These are phyloP conservation scores for Arxiozyma heterogenica DNA, from an alignment of 1,139 yeast species.

Conservation along the genomic window DNA sequence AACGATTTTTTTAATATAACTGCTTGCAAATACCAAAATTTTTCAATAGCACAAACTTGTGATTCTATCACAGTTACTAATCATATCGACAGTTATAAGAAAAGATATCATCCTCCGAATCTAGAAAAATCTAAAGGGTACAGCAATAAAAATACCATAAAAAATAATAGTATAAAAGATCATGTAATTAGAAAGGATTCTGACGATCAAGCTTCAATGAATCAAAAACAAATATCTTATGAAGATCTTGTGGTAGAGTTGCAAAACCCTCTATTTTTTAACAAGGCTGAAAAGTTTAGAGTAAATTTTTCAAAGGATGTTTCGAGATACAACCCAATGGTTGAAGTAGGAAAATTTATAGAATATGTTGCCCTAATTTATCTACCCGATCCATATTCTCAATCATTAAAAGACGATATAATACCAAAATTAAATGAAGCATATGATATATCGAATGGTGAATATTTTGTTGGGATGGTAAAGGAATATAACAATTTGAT, in stretches of 20 bases:
- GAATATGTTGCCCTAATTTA: slow-evolving; percentile 39
- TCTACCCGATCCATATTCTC: slow-evolving; percentile 39
- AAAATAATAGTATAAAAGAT: not conserved
- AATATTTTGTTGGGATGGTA: slow-evolving; percentile 31
- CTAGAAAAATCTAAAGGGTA: not conserved
- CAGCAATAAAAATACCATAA: not conserved
- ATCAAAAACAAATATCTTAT: not conserved
- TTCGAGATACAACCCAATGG: slow-evolving; percentile 48
- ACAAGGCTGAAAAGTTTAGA: slow-evolving; percentile 27
- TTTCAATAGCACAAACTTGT: slow-evolving; percentile 6
- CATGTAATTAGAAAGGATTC: not conserved
- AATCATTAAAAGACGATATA: slow-evolving; percentile 36
- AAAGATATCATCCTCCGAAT: not conserved
- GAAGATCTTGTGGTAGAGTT: slow-evolving; percentile 12
- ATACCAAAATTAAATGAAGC: slow-evolving; percentile 40
- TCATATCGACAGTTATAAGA: not conserved
- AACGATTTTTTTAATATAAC: slow-evolving; percentile 19
- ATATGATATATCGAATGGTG: slow-evolving; percentile 33
- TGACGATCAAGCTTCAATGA: not conserved
- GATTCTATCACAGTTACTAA: not conserved
- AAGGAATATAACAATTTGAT: slow-evolving; percentile 37
- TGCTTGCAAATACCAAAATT: not conserved
- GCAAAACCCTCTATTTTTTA: slow-evolving; percentile 25
- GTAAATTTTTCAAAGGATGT: slow-evolving; percentile 19
- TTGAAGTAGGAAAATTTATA: slow-evolving; percentile 59